These are phyloP conservation scores for Aspergillus chevalieri DNA, from an alignment of 2,329 filamentous ascomycete species.

Conservation along the genomic window DNA sequence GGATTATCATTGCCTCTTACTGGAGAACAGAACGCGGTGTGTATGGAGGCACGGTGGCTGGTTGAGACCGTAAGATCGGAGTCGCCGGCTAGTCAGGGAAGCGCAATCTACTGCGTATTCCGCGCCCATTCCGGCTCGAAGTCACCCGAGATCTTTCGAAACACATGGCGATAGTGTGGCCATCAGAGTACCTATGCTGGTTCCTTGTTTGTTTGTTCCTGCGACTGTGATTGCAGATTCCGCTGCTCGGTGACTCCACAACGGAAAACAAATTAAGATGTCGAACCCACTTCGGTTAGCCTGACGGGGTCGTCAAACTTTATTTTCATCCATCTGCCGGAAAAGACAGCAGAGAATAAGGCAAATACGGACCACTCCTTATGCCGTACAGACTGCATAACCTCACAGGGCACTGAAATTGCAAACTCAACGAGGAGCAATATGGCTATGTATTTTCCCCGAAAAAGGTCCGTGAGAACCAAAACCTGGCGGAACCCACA, in stretches of 20 bases:
- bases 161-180: too few relatives aligned
- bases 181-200: neutral
- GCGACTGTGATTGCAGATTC: neutral
- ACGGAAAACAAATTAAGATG: neutral
- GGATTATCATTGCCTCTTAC: neutral
- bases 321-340: neutral
- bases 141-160: too few relatives aligned
- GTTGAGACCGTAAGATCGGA: neutral
- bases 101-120: neutral
- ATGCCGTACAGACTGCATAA: neutral
- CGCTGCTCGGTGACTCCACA: neutral
- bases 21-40: neutral
- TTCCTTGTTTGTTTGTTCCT: neutral
- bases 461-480: neutral
- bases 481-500: neutral
- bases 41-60: neutral
- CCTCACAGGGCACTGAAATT: neutral
- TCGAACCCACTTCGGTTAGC: neutral
- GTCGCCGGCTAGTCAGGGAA: neutral
- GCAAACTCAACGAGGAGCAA: neutral
- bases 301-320: neutral
- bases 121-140: neutral
- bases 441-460: neutral
- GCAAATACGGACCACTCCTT: neutral
- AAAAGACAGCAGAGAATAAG: too few relatives aligned